Evolutionary conservation across 169 alveolate genomes (phyloP).

Genomic region (Plasmodium knowlesi): DNA sequence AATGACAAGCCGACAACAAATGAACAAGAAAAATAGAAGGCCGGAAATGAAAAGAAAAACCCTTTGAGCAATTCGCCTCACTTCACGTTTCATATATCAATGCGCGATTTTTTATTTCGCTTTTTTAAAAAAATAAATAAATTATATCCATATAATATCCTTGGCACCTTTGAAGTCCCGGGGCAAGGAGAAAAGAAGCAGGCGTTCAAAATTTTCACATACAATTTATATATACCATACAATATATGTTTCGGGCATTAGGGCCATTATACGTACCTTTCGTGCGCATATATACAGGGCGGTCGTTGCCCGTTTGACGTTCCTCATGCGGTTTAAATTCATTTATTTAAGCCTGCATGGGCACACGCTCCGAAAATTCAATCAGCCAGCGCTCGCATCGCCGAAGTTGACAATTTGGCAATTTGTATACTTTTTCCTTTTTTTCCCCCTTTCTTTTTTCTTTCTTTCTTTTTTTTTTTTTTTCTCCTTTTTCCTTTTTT

Average conservation of each 20-base stretch:
- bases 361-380: neutral
- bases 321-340: neutral
- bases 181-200: neutral
- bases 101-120: neutral
- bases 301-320: neutral
- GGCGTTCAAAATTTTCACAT: neutral
- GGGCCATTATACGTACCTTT: neutral
- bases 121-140: neutral
- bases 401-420: neutral
- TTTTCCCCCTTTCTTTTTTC: neutral
- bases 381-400: neutral
- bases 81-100: neutral
- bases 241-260: neutral
- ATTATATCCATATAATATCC: neutral
- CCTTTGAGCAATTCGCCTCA: neutral
- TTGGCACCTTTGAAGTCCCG: neutral
- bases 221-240: neutral
- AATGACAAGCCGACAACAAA: neutral
- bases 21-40: neutral
- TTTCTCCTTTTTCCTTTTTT: neutral
- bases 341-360: neutral
- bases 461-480: neutral
- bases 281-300: neutral
- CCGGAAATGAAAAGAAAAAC: neutral
- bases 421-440: neutral